These are phyloP conservation scores for Moricandia moricandioides DNA, from an alignment of 345 rosid genomes.

Conservation along the genomic window DNA sequence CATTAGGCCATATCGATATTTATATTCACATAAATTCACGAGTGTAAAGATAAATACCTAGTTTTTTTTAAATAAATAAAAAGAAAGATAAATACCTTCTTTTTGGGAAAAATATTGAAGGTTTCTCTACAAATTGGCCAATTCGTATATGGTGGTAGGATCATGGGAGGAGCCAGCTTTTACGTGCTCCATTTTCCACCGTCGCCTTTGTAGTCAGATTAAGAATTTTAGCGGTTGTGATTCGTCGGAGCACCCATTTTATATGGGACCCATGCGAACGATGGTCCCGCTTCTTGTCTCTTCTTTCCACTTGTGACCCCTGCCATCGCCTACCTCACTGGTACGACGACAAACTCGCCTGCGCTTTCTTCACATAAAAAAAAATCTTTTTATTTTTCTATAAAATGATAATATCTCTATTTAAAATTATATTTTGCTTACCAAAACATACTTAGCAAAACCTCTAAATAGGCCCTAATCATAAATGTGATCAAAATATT, in stretches of 20 bases:
- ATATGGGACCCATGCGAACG: not conserved
- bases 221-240: constrained; percentile 17
- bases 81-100: not conserved
- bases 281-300: constrained; percentile 38
- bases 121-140: constrained; percentile 21
- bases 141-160: not conserved
- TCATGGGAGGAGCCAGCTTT: constrained; percentile 28
- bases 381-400: not conserved
- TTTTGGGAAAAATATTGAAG: not conserved
- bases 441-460: not conserved
- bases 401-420: not conserved
- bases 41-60: not conserved
- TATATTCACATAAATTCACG: not conserved
- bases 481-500: not conserved
- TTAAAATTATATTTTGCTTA: not conserved
- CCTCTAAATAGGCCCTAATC: not conserved
- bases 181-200: constrained; percentile 30
- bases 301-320: constrained; percentile 37
- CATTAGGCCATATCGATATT: not conserved
- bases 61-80: not conserved
- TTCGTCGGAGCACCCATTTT: constrained; percentile 13
- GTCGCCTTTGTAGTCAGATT: constrained; percentile 8
- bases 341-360: constrained; percentile 22
- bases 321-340: constrained; percentile 30
- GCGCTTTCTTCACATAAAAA: constrained; percentile 4